These are phyloP conservation scores for Neonectria faginata DNA, from an alignment of 2,329 filamentous ascomycete genomes.

Conservation along the genomic window DNA sequence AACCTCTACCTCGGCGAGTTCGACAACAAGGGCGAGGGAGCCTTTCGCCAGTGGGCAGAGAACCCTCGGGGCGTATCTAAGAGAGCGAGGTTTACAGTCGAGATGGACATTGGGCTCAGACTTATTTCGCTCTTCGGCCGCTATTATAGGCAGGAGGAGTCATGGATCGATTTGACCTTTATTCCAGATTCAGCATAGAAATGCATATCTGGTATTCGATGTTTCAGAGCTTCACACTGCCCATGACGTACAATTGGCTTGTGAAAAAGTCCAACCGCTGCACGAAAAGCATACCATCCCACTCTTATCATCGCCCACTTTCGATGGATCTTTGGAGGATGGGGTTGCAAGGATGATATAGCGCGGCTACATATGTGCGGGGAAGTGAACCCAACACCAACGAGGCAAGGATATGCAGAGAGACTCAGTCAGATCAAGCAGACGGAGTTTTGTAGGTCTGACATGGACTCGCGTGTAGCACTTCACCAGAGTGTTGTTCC, in stretches of 20 bases:
- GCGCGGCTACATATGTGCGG: background rate
- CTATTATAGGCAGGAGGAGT: background rate
- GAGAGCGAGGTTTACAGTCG: conserved; percentile 6
- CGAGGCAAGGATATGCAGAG: too few species aligned
- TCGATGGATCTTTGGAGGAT: background rate
- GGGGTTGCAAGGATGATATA: background rate
- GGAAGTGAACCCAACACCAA: background rate
- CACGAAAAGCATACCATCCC: background rate
- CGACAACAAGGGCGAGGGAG: background rate
- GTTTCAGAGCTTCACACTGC: background rate
- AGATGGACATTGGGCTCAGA: background rate
- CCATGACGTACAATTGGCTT: background rate
- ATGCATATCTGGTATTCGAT: too few species aligned
- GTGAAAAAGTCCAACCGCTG: background rate
- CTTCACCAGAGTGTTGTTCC: too few species aligned
- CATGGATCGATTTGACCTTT: conserved; percentile 5
- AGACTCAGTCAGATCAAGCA: too few species aligned
- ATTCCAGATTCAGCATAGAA: background rate
- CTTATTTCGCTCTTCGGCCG: background rate
- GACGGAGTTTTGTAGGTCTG: too few species aligned
- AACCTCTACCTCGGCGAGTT: conserved; percentile 1
- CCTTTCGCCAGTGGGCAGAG: too few species aligned
- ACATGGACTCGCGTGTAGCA: too few species aligned
- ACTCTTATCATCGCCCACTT: background rate
- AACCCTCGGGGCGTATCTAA: too few species aligned